These are phyloP conservation scores for Phytophthora hibernalis DNA, from an alignment of 352 stramenopile genomes.

Conservation along the genomic window DNA sequence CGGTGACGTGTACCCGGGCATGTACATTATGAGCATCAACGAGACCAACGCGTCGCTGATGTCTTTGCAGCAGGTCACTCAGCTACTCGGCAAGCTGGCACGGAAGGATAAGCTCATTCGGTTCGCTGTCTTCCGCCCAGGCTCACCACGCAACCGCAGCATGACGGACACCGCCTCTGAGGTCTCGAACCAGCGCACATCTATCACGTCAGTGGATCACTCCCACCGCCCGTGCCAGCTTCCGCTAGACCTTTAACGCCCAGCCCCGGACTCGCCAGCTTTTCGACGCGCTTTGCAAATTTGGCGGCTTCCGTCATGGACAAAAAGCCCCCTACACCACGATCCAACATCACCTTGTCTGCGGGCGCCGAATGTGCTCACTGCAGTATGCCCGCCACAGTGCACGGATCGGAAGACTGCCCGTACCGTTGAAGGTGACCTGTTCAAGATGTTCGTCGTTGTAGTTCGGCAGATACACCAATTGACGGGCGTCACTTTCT, in stretches of 20 bases:
- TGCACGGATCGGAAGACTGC: constrained; percentile 57
- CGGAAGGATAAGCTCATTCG: constrained; percentile 86
- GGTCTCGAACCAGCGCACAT: constrained; percentile 48
- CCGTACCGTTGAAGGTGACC: constrained; percentile 50
- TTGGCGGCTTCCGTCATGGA: constrained; percentile 60
- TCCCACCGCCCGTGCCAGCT: constrained; percentile 46
- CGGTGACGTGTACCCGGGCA: constrained; percentile 72
- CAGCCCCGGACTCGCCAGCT: constrained; percentile 38
- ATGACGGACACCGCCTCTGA: constrained; percentile 54
- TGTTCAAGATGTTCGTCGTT: background rate
- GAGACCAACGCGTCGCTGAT: constrained; percentile 86
- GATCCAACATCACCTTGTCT: constrained; percentile 32
- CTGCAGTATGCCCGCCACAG: constrained; percentile 52
- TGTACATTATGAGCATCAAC: constrained; percentile 91
- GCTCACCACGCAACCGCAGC: constrained; percentile 51
- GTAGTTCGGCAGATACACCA: background rate
- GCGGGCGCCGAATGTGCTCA: constrained; percentile 46
- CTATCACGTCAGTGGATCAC: constrained; percentile 44
- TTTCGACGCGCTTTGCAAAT: constrained; percentile 69
- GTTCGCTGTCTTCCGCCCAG: constrained; percentile 75
- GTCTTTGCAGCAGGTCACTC: constrained; percentile 75
- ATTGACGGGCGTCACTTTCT: constrained; percentile 32
- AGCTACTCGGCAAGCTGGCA: constrained; percentile 73
- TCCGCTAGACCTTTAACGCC: constrained; percentile 45
- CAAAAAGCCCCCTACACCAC: constrained; percentile 52